Evolutionary conservation across 176 grass and related monocot species (phyloP), one percentile per base, ranked within the genome.

Genomic region (Carex cristatella): DNA sequence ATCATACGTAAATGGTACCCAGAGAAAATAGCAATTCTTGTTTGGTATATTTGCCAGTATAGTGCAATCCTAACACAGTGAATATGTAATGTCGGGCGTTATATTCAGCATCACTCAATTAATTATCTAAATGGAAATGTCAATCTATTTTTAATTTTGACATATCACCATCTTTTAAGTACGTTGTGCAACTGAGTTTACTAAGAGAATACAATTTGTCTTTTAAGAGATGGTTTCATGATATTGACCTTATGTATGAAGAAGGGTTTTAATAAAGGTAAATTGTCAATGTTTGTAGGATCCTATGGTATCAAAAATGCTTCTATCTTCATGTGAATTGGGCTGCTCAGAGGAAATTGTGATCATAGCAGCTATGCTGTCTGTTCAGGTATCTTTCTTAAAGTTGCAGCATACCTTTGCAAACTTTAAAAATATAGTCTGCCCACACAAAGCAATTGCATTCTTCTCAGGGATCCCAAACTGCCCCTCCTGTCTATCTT

Each of bases 291-390:
- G 75, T 91, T 15, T 80, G 54, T 85, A 98, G 95, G 95, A 98
- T 61, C 95, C 95, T 65, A 93, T 94, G 92, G 91, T 98, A 54
- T 94, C 95, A 14, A 98, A 94, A 94, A 98, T 98, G 92, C 88
- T 98, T 65, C 82, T 98, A 66, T 90, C 92, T 84, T 89, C 95
- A 68, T 90, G 89, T 90, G 87, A 87, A 81, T 93, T 91, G 85
- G 93, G 86, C 55, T 98, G 95, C 89, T 94, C 95, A 48, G 95
- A 98, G 82, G 95, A 98, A 88, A 94, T 98, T 86, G 84, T 94
- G 79, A 98, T 89, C 61, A 91, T 98, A 87, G 89, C 92, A 53
- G 91, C 91, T 86, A 85, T 94, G 89, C 93, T 98, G 27, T 98
- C 95, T 78, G 91, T 98, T 88, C 95, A 98, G 84, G 95, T 91